Evolutionary conservation across 2,329 filamentous ascomycete genomes (phyloP), one percentile per base, ranked within the genome.

Genomic region (Aspergillus sp.): DNA sequence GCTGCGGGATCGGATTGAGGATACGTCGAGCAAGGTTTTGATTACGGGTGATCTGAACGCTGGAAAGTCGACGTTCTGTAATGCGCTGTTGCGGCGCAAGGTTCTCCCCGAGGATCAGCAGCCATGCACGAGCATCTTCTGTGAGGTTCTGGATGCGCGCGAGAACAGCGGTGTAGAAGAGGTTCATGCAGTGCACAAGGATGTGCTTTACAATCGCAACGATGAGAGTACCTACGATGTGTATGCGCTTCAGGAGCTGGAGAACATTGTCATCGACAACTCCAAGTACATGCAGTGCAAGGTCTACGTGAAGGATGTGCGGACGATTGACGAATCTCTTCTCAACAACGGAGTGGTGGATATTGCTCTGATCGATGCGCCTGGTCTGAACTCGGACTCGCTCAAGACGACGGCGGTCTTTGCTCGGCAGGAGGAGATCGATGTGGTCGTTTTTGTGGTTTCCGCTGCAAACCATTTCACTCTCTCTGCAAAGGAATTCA

Each of bases 381-480:
- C 95, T 1, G 95, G 95, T 30, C 83, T 99, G 56, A 99, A 99
- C 77, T 92, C 91, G 21, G 94, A 99, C 74, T 98, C 94, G 1
- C 88, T 96, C 49, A 96, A 98, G 80, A 99, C 95, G 0, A 99
- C 95, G 1, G 95, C 95, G 19, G 90, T 99, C 6, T 99, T 99
- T 75, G 95, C 95, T 23, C 85, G 95, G 59, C 95, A 99, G 73
- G 95, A 99, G 75, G 95, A 99, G 77, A 99, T 99, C 64, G 95
- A 99, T 69, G 95, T 99, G 0, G 95, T 99, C 1, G 93, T 99
- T 0, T 99, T 99, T 70, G 95, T 99, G 36, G 95, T 99, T 5
- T 97, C 93, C 10, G 95, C 95, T 2, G 92, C 94, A 25, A 99
- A 99, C 67, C 95, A 99, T 77, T 98, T 99, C 73, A 99, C 95